Base-by-base conservation (phyloP, 345 rosid species). In the Adansonia digitata region DNA sequence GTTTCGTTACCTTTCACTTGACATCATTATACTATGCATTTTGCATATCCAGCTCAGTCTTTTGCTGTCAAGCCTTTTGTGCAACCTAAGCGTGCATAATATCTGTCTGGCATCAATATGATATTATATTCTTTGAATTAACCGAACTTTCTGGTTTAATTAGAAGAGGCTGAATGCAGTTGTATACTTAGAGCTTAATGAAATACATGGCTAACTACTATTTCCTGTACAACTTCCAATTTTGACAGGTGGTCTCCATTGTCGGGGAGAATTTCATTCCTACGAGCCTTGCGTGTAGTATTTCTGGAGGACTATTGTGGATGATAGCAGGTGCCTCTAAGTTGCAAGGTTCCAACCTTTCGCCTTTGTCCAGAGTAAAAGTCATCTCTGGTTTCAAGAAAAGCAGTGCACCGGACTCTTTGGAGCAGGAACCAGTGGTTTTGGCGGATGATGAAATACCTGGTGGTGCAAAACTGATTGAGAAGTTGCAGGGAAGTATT, bases 301-400 rank as follows among this genome's bases (percentile, higher is more conserved):
- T 74, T 40, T 78, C 85, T 9, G 78, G 75, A n/a, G 86, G 78
- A 69, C 75, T 84, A 40, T 75, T 89, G 72, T 91, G 98, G 98
- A 82, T 88, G 86, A 89, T 91, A 68, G 87, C 92, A 0, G 96
- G 99, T 14, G 89, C 86, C 39, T 93, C 98, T 9, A 89, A 87
- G 77, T 72, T 89, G 63, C 82, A 70, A 20, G 89, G 87, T 74
- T 89, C 79, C 2, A 85, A 84, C 64, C 62, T 75, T 63, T 82
- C 82, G 57, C 82, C 92, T 11, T 75, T 88, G 63, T 81, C 88
- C 60, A 82, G 91, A 31, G 88, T 90, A 57, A 84, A 78, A 73
- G 86, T 77, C 24, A 83, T 88, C 64, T 81, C 85, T 3, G 80
- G 86, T 76, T 74, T 85, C 20, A 82, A 70, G 39, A 71, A 70